phyloP scores from a whole-genome alignment of 208 protist genomes.

The Kentomonas sorsogonicus region DNA sequence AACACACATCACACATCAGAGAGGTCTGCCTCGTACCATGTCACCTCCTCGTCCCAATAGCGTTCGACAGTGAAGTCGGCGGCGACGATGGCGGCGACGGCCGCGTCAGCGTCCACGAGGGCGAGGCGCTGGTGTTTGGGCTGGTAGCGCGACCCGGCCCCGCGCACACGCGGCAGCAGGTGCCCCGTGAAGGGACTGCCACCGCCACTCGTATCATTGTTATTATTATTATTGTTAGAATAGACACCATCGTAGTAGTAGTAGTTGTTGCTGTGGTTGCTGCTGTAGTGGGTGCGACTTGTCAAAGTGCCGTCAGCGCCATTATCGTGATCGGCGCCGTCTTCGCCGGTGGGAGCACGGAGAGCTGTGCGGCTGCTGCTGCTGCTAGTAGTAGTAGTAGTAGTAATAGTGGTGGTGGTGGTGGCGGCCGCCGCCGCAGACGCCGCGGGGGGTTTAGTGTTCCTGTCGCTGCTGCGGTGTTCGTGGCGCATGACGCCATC shows the following conservation, averaged over 20 bases:
- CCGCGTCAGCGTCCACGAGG: constrained; percentile 40
- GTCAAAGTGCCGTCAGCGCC: neutral
- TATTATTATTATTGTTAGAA: constrained; percentile 7
- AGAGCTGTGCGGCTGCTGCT: neutral
- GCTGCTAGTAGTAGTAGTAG: neutral
- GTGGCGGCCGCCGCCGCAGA: neutral
- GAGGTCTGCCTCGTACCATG: constrained; percentile 35
- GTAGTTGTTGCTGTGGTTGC: constrained; percentile 21
- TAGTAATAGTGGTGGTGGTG: neutral
- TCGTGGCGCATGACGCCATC: neutral
- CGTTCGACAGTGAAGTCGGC: constrained; percentile 63
- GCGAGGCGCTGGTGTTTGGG: constrained; percentile 70
- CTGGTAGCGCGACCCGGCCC: constrained; percentile 45
- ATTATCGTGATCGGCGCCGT: neutral
- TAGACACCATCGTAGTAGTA: constrained; percentile 24
- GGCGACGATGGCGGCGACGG: constrained; percentile 42
- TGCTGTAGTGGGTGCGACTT: neutral
- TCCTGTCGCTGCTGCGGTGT: neutral
- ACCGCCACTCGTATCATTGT: too few relatives aligned
- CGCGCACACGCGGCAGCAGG: constrained; percentile 42
- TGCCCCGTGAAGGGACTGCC: constrained; percentile 42
- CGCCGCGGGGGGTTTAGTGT: neutral
- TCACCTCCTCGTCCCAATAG: constrained; percentile 66
- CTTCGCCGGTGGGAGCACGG: neutral
- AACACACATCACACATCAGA: neutral